These are phyloP conservation scores for Suillus bovinus DNA, from an alignment of 768 basidiomycete species.

Conservation along the genomic window DNA sequence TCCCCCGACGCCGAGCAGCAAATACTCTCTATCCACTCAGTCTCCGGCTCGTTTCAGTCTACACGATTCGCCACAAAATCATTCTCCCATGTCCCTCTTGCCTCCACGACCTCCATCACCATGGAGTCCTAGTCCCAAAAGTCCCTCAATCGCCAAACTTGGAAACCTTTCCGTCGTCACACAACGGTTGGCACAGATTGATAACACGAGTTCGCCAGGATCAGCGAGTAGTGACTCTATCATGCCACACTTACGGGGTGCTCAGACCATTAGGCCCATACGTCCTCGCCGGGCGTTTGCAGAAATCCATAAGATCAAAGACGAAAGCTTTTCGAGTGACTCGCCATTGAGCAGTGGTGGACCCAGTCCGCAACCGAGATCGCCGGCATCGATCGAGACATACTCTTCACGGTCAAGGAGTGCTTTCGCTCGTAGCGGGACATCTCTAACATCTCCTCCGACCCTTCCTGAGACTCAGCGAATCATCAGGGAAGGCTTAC, in stretches of 20 bases:
- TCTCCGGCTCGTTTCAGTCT: constrained; percentile 11
- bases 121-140: constrained; percentile 35
- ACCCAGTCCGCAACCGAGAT: background rate
- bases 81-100: constrained; percentile 19
- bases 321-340: constrained; percentile 10
- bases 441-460: background rate
- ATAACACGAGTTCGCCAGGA: constrained; percentile 30
- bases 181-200: constrained; percentile 63
- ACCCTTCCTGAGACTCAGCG: background rate
- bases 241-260: constrained; percentile 24
- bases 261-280: constrained; percentile 18
- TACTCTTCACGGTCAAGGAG: constrained; percentile 21
- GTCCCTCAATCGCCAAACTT: constrained; percentile 64
- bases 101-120: constrained; percentile 25
- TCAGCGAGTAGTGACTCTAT: constrained; percentile 14
- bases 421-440: constrained; percentile 18
- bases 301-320: constrained; percentile 26
- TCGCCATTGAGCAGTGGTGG: background rate
- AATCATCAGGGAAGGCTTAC: constrained; percentile 18
- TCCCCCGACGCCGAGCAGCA: constrained; percentile 28
- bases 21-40: constrained; percentile 23
- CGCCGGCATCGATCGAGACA: constrained; percentile 8
- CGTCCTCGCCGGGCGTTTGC: constrained; percentile 20
- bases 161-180: constrained; percentile 63
- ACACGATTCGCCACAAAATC: background rate